Evolutionary conservation across 257 asterid species (phyloP), one percentile per base, ranked within the genome.

Genomic region (Plectranthus barbatus): DNA sequence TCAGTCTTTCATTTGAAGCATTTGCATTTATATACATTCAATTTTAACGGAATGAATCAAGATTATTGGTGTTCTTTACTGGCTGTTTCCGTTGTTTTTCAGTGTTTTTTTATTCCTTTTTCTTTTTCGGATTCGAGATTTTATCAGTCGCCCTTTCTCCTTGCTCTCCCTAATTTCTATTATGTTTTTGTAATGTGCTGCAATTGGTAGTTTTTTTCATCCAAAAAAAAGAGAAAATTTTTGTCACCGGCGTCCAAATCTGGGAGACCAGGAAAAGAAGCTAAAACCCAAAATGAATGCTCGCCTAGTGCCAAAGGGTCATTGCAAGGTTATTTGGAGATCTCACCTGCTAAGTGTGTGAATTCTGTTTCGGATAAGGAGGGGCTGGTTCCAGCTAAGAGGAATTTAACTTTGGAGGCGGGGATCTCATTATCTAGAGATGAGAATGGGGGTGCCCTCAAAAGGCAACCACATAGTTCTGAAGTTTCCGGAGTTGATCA

Each of bases 171-270:
- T 42, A 7, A 3, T n/a, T 41, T 12, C 4, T 41, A 1, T 11
- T 37, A 3, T 37, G 0, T n/a, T 24, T 29, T 31, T 5, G n/a
- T 29, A 5, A 55, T 65, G 23, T 64, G 64, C 73, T 51, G 67
- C 49, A 37, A 23, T 68, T 21, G 62, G 78, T 81, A 92, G 99
- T 89, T 81, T 75, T 92, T 85, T 78, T 74, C 86, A 59, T 85
- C 97, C 5, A 85, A 74, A 68, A 89, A 92, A 86, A 89, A 84
- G 86, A 86, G 95, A 81, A 89, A 83, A 82, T 33, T 68, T 77
- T 34, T 66, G 59, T 86, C 99, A 47, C 95, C 97, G n/a, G 69
- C 66, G 26, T 55, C 80, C 29, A 83, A 75, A 77, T 51, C 83
- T 40, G 85, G 79, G 80, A 75, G 77, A 77, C 67, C 56, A 33